These are phyloP conservation scores for Leccinum incarnatum DNA, from an alignment of 768 basidiomycete species.

Conservation along the genomic window DNA sequence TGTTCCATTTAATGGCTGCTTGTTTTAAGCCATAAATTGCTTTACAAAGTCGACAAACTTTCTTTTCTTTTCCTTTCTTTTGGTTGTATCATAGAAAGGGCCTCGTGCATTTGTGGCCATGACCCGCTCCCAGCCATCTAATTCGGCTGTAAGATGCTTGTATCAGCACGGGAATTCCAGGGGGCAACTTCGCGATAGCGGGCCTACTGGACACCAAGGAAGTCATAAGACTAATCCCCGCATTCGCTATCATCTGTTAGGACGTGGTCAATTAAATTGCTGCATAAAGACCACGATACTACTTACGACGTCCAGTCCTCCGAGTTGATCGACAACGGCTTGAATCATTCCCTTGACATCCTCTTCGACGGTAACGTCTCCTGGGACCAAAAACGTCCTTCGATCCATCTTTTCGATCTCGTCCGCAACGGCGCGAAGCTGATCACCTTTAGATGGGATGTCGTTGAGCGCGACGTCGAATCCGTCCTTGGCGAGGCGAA, in stretches of 20 bases:
- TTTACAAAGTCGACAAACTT: too few relatives aligned
- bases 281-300: background rate
- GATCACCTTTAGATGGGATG: constrained; percentile 12
- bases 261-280: background rate
- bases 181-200: background rate
- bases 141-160: background rate
- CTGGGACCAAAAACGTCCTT: constrained; percentile 12
- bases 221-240: background rate
- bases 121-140: background rate
- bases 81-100: background rate
- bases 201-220: background rate
- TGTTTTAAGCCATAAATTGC: too few relatives aligned
- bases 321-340: background rate
- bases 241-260: constrained; percentile 15
- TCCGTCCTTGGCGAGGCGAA: constrained; percentile 16
- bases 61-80: too few relatives aligned
- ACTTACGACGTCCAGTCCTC: constrained; percentile 6
- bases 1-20: too few relatives aligned
- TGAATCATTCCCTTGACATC: constrained; percentile 5
- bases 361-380: constrained; percentile 7
- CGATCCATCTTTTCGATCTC: constrained; percentile 8
- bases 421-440: constrained; percentile 4
- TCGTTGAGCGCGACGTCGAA: constrained; percentile 31
- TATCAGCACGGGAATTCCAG: background rate
- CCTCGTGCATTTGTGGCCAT: background rate